Conservation (phyloP, 139 green algal genomes). For the Auxenochlorella pyrenoidosa region DNA sequence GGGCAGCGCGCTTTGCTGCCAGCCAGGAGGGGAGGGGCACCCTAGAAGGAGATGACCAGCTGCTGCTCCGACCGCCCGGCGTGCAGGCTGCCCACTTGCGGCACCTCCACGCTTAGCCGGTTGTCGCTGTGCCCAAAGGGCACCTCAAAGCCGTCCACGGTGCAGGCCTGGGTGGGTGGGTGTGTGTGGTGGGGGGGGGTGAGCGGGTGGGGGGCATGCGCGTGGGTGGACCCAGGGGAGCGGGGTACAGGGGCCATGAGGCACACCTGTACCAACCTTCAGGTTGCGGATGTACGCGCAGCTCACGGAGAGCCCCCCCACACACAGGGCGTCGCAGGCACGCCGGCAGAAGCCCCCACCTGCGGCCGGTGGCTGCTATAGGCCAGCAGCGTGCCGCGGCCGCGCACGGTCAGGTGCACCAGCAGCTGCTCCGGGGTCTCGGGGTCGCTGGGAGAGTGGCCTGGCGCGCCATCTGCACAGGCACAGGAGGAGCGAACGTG, state of each 20-base stretch:
- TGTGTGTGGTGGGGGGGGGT: background rate
- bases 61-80: constrained; percentile 23
- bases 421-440: constrained; percentile 2
- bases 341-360: background rate
- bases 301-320: too few relatives aligned
- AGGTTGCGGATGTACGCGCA: too few relatives aligned
- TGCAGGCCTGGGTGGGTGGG: constrained; percentile 15
- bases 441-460: background rate
- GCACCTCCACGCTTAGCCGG: constrained; percentile 26
- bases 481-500: constrained; percentile 80
- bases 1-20: too few relatives aligned
- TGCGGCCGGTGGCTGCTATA: constrained; percentile 57
- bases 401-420: constrained; percentile 53
- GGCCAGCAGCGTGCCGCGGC: constrained; percentile 58
- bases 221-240: too few relatives aligned
- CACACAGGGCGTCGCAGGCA: too few relatives aligned
- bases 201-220: too few relatives aligned
- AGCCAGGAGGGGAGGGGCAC: background rate
- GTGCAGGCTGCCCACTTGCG: constrained; percentile 31
- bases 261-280: background rate
- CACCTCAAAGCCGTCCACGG: constrained; percentile 34
- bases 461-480: constrained; percentile 60
- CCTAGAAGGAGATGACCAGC: constrained; percentile 22
- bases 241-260: too few relatives aligned
- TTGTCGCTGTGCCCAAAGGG: background rate